Percentiles rank a stretch among this genome's conserved stretches.
phyloP scores from a whole-genome alignment of 306 rosid genomes.

The Corylus heterophylla region DNA sequence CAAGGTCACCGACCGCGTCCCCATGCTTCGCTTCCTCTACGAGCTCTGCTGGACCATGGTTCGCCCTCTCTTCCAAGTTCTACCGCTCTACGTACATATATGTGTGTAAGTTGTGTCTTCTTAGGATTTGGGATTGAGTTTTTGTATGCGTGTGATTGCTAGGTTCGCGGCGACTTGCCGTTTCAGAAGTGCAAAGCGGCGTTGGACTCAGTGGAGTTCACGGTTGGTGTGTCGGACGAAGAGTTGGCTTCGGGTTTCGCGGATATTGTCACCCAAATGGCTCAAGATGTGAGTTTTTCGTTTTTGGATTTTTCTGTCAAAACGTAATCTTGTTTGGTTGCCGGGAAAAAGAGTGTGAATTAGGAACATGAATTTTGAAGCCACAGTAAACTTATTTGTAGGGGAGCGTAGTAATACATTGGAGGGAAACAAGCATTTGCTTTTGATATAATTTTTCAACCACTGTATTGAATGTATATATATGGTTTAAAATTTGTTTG shows the following conservation, averaged over 20 bases:
- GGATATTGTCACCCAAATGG: conserved; percentile 88
- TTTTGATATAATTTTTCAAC: not conserved
- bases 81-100: not conserved
- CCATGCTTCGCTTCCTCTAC: conserved; percentile 86
- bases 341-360: not conserved
- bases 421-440: not conserved
- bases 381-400: not conserved
- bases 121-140: conserved; percentile 18
- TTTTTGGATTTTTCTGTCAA: not conserved
- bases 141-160: conserved; percentile 26
- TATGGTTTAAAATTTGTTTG: conserved; percentile 1
- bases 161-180: conserved; percentile 96
- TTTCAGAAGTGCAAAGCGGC: conserved; percentile 81
- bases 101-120: not conserved
- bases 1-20: conserved; percentile 65
- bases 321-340: not conserved
- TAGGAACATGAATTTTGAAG: not conserved
- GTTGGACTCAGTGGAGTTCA: conserved; percentile 76
- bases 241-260: conserved; percentile 81
- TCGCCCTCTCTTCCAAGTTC: conserved; percentile 16
- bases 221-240: conserved; percentile 47
- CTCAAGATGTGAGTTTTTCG: conserved; percentile 81
- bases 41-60: conserved; percentile 95
- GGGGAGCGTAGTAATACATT: not conserved
- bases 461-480: not conserved